Base-by-base conservation (phyloP, 1,139 yeast genomes). In the Yamadazyma atlantica region DNA sequence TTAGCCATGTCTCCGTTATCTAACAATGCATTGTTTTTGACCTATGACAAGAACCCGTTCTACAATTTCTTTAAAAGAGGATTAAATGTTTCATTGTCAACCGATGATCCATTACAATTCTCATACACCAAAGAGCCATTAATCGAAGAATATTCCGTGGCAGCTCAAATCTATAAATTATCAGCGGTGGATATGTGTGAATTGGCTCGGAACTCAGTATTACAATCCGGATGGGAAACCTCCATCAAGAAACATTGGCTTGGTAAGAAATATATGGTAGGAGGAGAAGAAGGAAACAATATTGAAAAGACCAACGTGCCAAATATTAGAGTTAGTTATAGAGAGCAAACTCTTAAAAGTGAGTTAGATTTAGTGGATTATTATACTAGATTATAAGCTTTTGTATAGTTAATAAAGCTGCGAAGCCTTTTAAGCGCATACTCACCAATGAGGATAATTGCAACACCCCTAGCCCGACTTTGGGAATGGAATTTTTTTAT, bases 1-100 rank as follows among this genome's bases (percentile, higher is more conserved):
- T 76, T 94, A 60, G 98, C 98, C n/a, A 92, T 94, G 98, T 89
- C 97, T 5, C 99, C 99, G 33, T 69, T 94, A 49, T 87, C 96
- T 11, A 94, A 94, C 67, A 94, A 94, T 61, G 98, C 98, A 0
- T 73, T 94, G 55, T 94, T 94, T 59, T 73, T 94, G 62, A 87
- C 96, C 0, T 94, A 92, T 57, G 98, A 92, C 57, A 92, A 92
- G 78, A 96, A 32, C 58, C 98, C 98, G 19, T 89, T 92, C 73
- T 82, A 85, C 51, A 73, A 79, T 48, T 94, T 88, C 60, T 92
- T 90, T 73, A 84, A 84, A 58, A 82, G 92, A 55, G 99, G 99
- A 1, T 69, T 92, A 59, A 92, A 90, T 55, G 96, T 92, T 27
- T 87, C 97, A 0, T 70, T 92, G 38, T 89, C 97, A 1, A 73